phyloP scores from a whole-genome alignment of 495 filamentous ascomycete species.

The Copromyces sp. region DNA sequence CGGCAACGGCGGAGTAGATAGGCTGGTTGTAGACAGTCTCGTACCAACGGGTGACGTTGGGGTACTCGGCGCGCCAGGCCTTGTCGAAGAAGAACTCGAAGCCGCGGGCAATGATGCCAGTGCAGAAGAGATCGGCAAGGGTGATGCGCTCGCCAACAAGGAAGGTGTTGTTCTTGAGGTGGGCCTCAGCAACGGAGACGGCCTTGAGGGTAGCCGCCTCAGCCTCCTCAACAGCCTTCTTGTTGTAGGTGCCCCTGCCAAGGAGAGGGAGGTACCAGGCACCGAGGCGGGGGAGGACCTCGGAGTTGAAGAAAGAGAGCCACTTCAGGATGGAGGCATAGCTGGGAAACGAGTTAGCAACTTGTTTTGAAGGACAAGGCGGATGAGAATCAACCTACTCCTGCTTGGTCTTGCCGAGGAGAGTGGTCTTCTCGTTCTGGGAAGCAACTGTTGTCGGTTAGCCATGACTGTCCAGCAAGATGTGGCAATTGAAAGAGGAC shows the following conservation, averaged over 20 bases:
- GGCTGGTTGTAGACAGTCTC: constrained; percentile 86
- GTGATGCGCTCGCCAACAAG: constrained; percentile 96
- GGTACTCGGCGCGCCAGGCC: constrained; percentile 67
- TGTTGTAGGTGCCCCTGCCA: constrained; percentile 83
- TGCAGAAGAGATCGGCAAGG: constrained; percentile 83
- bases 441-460: constrained; percentile 66
- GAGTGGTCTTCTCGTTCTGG: constrained; percentile 99
- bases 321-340: constrained; percentile 95
- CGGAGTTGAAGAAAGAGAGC: constrained; percentile 87
- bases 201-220: constrained; percentile 56
- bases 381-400: constrained; percentile 46
- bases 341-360: constrained; percentile 25
- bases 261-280: constrained; percentile 83
- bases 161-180: constrained; percentile 90
- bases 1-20: constrained; percentile 71
- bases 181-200: constrained; percentile 63
- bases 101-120: constrained; percentile 65
- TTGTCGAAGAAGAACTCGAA: constrained; percentile 88
- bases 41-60: constrained; percentile 87
- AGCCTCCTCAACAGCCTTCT: constrained; percentile 84
- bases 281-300: constrained; percentile 65
- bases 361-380: not conserved
- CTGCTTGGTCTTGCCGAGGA: constrained; percentile 99
- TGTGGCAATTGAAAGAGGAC: constrained; percentile 4
- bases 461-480: constrained; percentile 21